Conservation (phyloP, 2,329 filamentous ascomycete genomes). For the Tolypocladium ophioglossoides region DNA sequence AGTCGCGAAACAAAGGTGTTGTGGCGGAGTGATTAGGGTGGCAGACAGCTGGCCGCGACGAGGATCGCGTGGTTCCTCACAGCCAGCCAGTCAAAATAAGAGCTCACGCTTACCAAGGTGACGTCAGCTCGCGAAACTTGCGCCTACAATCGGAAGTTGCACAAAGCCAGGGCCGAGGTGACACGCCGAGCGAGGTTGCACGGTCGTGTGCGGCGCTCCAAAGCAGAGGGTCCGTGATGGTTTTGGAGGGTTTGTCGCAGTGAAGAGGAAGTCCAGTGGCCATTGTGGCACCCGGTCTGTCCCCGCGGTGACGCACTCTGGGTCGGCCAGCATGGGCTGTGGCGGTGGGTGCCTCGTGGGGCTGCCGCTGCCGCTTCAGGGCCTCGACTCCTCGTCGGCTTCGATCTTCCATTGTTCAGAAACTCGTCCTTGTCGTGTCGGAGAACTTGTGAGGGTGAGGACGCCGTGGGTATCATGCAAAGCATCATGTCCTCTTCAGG, state of each 20-base stretch:
- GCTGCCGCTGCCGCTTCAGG: not conserved
- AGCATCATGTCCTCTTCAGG: too few species aligned
- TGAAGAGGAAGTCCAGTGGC: not conserved
- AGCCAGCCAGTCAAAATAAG: not conserved
- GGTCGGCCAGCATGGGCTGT: not conserved
- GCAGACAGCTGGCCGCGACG: not conserved
- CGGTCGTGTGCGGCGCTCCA: not conserved
- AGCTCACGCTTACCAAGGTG: not conserved
- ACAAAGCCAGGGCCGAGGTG: not conserved
- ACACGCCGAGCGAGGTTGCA: not conserved
- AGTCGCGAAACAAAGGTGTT: not conserved
- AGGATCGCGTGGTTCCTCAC: not conserved
- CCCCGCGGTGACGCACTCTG: conserved; percentile 14
- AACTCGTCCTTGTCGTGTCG: too few species aligned
- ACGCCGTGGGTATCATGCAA: too few species aligned
- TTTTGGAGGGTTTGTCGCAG: not conserved
- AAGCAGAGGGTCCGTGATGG: not conserved
- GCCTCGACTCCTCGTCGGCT: not conserved
- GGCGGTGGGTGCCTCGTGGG: not conserved
- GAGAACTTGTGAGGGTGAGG: too few species aligned
- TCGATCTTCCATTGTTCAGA: too few species aligned
- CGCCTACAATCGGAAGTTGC: not conserved
- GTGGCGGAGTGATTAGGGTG: not conserved
- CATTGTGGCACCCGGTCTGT: conserved; percentile 2
- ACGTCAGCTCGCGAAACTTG: not conserved